Evolutionary conservation across 352 stramenopile genomes (phyloP), one percentile per base, ranked within the genome.

Genomic region (Albugo laibachii): DNA sequence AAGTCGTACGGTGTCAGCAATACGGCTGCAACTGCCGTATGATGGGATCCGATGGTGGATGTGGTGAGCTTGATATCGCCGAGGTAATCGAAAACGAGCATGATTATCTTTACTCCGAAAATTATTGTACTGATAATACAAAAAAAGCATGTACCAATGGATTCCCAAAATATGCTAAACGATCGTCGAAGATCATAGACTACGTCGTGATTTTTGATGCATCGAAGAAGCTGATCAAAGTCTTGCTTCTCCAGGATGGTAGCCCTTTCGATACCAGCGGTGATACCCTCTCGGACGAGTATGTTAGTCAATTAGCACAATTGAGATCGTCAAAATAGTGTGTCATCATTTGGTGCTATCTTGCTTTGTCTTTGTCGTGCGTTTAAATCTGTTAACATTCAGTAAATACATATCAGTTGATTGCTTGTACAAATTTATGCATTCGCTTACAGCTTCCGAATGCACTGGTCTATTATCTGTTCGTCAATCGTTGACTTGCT

Each of bases 21-120:
- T 84, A 84, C 53, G 58, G 62, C 37, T 82, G 72, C 63, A 84
- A 83, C 56, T 85, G 72, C 62, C 72, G 72, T 42, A 63, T 66
- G 41, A 63, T 57, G 11, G 67, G 67, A 0, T 49, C 54, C 2
- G 56, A 60, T 13, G 72, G 72, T 40, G 72, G 69, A 52, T 85
- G 72, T 42, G 72, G 72, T 45, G 72, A 85, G 55, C 66, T 83
- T 8, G 66, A 80, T 55, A 66, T 80, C 49, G 66, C 64, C 11
- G 68, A 83, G 53, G 71, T 80, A 13, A 74, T 83, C 38, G 39
- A 55, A 11, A 65, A 34, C 0, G 14, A 11, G 11, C 50, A 48
- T 4, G 49, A 73, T 41, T 65, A 57, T 41, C 44, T 81, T 11
- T 62, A 60, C 13, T 80, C 68, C 13, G 69, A 84, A 56, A 67